Percentiles rank a stretch among this genome's conserved stretches.
These are phyloP conservation scores for Penicillium sp. DNA, from an alignment of 2,329 filamentous ascomycete species.

Conservation along the genomic window DNA sequence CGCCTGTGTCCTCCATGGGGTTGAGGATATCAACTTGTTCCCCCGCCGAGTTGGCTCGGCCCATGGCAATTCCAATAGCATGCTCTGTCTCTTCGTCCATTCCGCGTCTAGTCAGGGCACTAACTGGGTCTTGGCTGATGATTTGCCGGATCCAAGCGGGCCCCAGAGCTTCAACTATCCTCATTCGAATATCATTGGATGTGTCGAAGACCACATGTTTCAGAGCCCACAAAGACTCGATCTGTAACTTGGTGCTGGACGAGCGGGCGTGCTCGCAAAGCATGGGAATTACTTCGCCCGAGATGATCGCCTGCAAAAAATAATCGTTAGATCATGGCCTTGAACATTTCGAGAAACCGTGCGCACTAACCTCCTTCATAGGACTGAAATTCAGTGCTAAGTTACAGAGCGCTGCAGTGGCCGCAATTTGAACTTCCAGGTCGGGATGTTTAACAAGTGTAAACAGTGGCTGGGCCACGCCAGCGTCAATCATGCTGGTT, in stretches of 20 bases:
- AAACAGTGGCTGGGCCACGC: slow-evolving; percentile 74
- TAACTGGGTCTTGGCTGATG: slow-evolving; percentile 60
- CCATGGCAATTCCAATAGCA: slow-evolving; percentile 48
- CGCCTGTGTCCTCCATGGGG: slow-evolving; percentile 40
- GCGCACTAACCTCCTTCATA: slow-evolving; percentile 72
- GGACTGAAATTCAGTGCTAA: slow-evolving; percentile 85
- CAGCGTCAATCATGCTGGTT: slow-evolving; percentile 83
- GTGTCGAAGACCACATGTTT: slow-evolving; percentile 83
- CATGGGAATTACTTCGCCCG: slow-evolving; percentile 70
- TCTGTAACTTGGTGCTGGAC: slow-evolving; percentile 70
- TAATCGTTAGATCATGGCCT: slow-evolving; percentile 6
- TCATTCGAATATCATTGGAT: slow-evolving; percentile 69
- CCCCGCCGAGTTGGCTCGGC: slow-evolving; percentile 59
- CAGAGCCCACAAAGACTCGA: slow-evolving; percentile 88
- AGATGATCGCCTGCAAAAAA: slow-evolving; percentile 62
- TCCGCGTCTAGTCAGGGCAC: slow-evolving; percentile 27
- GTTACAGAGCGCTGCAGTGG: slow-evolving; percentile 81
- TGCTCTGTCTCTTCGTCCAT: slow-evolving; percentile 35
- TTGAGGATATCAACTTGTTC: slow-evolving; percentile 62
- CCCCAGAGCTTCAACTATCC: slow-evolving; percentile 73
- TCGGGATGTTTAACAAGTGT: slow-evolving; percentile 71
- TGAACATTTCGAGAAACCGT: not conserved
- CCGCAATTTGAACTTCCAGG: slow-evolving; percentile 78
- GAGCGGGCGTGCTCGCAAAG: slow-evolving; percentile 85
- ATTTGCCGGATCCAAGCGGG: slow-evolving; percentile 78